Percentiles rank a stretch among this genome's conserved stretches.
Evolutionary conservation across 352 stramenopile genomes (phyloP).

Genomic region (Globisporangium camurandrum): DNA sequence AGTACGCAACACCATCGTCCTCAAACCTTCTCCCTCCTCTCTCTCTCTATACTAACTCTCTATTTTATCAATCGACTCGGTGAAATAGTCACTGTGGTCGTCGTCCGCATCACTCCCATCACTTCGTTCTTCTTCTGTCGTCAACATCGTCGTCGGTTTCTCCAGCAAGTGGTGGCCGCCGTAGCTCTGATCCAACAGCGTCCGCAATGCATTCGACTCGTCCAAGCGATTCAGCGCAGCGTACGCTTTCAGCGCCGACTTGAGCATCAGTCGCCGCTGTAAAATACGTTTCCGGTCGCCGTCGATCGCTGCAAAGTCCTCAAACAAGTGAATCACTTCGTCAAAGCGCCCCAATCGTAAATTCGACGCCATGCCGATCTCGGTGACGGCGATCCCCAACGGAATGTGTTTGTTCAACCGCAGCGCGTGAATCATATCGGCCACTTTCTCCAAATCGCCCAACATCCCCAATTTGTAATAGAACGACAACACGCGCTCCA

Average conservation of each 20-base stretch:
- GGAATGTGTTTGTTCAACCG: constrained; percentile 71
- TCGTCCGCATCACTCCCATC: constrained; percentile 16
- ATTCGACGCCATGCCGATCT: constrained; percentile 72
- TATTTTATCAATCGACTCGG: constrained; percentile 19
- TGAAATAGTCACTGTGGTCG: constrained; percentile 15
- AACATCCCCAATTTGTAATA: constrained; percentile 64
- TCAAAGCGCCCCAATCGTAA: constrained; percentile 42
- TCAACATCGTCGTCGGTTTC: constrained; percentile 5
- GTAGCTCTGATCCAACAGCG: constrained; percentile 35
- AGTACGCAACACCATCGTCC: too few relatives aligned
- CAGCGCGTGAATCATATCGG: constrained; percentile 53
- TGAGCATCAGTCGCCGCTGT: constrained; percentile 50
- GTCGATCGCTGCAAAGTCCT: constrained; percentile 60
- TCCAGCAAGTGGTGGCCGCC: constrained; percentile 18
- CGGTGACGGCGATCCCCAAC: constrained; percentile 58
- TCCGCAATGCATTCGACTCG: constrained; percentile 54
- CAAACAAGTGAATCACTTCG: constrained; percentile 62
- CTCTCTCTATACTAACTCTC: too few relatives aligned
- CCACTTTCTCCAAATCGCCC: constrained; percentile 47
- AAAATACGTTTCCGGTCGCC: constrained; percentile 55
- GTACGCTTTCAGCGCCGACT: constrained; percentile 47
- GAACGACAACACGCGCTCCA: constrained; percentile 62
- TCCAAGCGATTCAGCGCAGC: constrained; percentile 37
- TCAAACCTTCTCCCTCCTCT: too few relatives aligned
- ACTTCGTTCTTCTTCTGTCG: constrained; percentile 5